Percentiles rank a stretch among this genome's conserved stretches.
Evolutionary conservation across 1,284 basidiomycete species (phyloP).

Genomic region (Ganoderma resinaceum): DNA sequence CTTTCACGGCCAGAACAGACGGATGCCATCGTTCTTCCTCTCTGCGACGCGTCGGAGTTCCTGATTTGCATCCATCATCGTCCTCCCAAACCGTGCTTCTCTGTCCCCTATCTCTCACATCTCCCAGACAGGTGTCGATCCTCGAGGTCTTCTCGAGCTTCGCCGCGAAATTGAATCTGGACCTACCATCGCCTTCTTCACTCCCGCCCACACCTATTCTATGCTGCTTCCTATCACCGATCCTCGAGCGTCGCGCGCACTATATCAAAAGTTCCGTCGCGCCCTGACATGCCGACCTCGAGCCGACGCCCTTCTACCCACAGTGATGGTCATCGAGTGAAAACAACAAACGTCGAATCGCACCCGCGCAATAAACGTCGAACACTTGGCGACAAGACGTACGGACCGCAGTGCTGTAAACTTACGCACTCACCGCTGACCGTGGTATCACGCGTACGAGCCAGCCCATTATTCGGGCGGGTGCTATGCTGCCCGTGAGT

Average conservation of each 20-base stretch:
- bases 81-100: background rate
- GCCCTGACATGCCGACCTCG: conserved; percentile 11
- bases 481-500: background rate
- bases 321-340: background rate
- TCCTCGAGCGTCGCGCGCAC: conserved; percentile 2
- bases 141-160: background rate
- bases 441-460: background rate
- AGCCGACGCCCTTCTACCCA: background rate
- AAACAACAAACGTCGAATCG: background rate
- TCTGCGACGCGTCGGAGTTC: conserved; percentile 14
- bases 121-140: conserved; percentile 13
- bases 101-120: background rate
- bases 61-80: conserved; percentile 14
- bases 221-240: background rate
- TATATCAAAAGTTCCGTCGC: conserved; percentile 7
- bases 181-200: background rate
- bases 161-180: conserved; percentile 1
- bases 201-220: background rate
- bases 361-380: conserved; percentile 14
- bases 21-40: conserved; percentile 20
- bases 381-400: background rate
- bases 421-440: background rate
- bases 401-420: background rate
- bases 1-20: conserved; percentile 8
- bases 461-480: background rate